Conservation (phyloP, 2,329 filamentous ascomycete species). For the Chaetomiaceae sp. region DNA sequence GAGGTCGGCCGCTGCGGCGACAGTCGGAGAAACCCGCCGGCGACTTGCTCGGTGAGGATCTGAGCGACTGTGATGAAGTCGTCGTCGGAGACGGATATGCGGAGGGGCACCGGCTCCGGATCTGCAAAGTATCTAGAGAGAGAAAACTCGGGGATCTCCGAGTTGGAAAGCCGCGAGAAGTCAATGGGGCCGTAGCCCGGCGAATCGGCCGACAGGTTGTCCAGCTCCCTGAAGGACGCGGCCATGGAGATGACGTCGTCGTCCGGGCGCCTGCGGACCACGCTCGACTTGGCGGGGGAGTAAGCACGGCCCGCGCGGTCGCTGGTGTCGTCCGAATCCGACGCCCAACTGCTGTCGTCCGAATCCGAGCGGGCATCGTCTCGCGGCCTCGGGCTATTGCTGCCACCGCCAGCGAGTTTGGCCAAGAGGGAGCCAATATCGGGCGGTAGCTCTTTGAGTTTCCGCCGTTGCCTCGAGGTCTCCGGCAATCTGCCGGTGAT, state of each 20-base stretch:
- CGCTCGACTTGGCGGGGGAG: constrained; percentile 45
- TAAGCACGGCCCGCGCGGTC: constrained; percentile 43
- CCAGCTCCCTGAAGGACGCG: constrained; percentile 45
- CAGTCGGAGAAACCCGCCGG: constrained; percentile 43
- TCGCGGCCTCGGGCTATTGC: constrained; percentile 31
- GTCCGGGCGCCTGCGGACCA: constrained; percentile 38
- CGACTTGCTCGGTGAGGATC: constrained; percentile 64
- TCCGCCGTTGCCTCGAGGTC: constrained; percentile 38
- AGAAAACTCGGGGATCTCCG: constrained; percentile 43
- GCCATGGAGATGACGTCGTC: constrained; percentile 49
- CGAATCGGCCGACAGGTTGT: constrained; percentile 40
- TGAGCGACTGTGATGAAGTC: constrained; percentile 63
- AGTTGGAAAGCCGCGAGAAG: constrained; percentile 42
- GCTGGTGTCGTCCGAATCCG: constrained; percentile 51
- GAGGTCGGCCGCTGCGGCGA: constrained; percentile 21
- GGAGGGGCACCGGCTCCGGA: constrained; percentile 46
- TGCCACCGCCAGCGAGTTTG: constrained; percentile 32
- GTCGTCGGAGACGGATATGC: constrained; percentile 45
- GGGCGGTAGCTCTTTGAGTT: constrained; percentile 31
- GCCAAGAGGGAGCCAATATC: constrained; percentile 34
- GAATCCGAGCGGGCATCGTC: constrained; percentile 39
- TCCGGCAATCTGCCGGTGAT: constrained; percentile 41
- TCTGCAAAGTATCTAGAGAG: constrained; percentile 53
- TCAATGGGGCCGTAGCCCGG: constrained; percentile 45
- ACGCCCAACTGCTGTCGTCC: constrained; percentile 46